Percentiles rank a stretch among this genome's conserved stretches.
These are phyloP conservation scores for Lathyrus tuberosus DNA, from an alignment of 306 rosid genomes.

Conservation along the genomic window DNA sequence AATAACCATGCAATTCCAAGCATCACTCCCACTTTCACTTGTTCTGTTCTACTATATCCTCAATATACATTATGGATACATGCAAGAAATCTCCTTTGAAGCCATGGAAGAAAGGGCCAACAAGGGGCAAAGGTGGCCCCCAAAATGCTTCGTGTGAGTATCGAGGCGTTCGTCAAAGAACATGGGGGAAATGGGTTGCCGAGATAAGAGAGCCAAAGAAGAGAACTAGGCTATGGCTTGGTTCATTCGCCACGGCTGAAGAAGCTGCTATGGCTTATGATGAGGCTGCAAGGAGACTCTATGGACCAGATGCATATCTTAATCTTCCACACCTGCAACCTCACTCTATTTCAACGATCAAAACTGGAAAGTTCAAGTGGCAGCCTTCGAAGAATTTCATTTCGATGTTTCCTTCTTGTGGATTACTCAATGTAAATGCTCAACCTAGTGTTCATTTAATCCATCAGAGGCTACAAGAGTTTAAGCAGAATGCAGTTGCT, in stretches of 20 bases:
- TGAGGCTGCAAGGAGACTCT: conserved; percentile 90
- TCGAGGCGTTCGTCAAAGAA: conserved; percentile 91
- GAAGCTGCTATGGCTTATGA: conserved; percentile 99
- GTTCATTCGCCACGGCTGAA: conserved; percentile 93
- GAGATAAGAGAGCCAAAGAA: conserved; percentile 97
- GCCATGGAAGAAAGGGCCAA: conserved; percentile 98
- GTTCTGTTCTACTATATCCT: conserved; percentile 18
- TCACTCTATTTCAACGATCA: conserved; percentile 39
- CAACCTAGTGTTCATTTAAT: conserved; percentile 97
- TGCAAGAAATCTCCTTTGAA: conserved; percentile 69
- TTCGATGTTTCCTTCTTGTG: conserved; percentile 82
- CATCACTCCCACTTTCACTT: conserved; percentile 39
- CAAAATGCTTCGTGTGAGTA: conserved; percentile 84
- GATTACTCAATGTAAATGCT: conserved; percentile 81
- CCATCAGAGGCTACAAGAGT: conserved; percentile 85
- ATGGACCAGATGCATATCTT: conserved; percentile 91
- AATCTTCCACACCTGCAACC: conserved; percentile 87
- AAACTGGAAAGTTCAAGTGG: conserved; percentile 80
- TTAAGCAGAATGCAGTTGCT: conserved; percentile 58
- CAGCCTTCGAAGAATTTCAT: conserved; percentile 84
- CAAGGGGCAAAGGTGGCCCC: conserved; percentile 97
- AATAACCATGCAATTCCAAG: conserved; percentile 45
- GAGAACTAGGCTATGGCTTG: conserved; percentile 93
- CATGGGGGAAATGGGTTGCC: conserved; percentile 99
- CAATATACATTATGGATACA: conserved; percentile 60